Percentiles rank a stretch among this genome's conserved stretches.
Evolutionary conservation across 1,139 yeast species (phyloP).

Genomic region (Nakaseomyces sp.): DNA sequence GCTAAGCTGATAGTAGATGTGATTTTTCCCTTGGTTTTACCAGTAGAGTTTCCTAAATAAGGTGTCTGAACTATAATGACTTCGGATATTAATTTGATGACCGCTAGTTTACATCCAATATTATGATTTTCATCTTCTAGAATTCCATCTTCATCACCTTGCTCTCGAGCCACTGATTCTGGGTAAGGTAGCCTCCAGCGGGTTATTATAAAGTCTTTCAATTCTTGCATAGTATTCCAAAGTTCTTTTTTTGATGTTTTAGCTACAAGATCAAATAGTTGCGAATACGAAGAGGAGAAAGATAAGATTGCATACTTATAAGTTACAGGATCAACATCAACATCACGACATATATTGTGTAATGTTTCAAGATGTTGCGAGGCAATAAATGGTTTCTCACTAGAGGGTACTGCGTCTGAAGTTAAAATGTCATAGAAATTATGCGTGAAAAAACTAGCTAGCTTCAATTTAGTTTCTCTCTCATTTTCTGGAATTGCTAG

Average conservation of each 20-base stretch:
- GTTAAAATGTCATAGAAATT: slow-evolving; percentile 22
- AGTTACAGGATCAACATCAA: slow-evolving; percentile 25
- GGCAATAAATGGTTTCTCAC: slow-evolving; percentile 29
- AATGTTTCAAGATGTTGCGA: slow-evolving; percentile 23
- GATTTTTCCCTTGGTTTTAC: slow-evolving; percentile 13
- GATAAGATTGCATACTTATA: slow-evolving; percentile 30
- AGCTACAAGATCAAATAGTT: slow-evolving; percentile 34
- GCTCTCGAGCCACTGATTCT: slow-evolving; percentile 16
- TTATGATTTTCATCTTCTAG: slow-evolving; percentile 41
- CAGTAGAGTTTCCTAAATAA: slow-evolving; percentile 1
- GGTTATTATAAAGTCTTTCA: slow-evolving; percentile 30
- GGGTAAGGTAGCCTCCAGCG: slow-evolving; percentile 32
- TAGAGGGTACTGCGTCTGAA: slow-evolving; percentile 18
- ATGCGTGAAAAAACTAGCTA: slow-evolving; percentile 22
- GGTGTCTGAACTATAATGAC: slow-evolving; percentile 60
- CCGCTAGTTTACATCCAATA: slow-evolving; percentile 51
- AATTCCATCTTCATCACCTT: slow-evolving; percentile 37
- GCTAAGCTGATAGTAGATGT: slow-evolving; percentile 37
- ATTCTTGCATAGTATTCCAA: slow-evolving; percentile 29
- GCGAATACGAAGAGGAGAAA: slow-evolving; percentile 30
- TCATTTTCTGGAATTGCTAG: slow-evolving; percentile 10
- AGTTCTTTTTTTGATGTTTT: slow-evolving; percentile 32
- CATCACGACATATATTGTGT: slow-evolving; percentile 17
- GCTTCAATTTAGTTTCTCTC: slow-evolving; percentile 23
- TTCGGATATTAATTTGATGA: slow-evolving; percentile 62